A percentile compares a stretch with the other conserved stretches of the same genome.
phyloP scores from a whole-genome alignment of 169 alveolate species.

The Cryptosporidium sp. region DNA sequence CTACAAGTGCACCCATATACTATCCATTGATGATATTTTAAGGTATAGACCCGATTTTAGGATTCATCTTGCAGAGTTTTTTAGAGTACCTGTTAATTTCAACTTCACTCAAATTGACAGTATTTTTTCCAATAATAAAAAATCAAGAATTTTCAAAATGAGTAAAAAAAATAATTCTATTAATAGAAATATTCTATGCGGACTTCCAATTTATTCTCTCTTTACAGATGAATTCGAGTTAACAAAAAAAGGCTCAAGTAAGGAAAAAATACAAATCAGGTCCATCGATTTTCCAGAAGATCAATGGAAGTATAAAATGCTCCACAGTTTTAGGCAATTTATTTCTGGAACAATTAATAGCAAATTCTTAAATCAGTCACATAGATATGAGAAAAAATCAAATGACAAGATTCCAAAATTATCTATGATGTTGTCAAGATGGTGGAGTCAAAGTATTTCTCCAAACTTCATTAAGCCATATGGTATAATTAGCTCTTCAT shows the following conservation, averaged over 20 bases:
- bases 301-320: constrained; percentile 58
- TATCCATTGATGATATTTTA: constrained; percentile 42
- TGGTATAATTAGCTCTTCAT: constrained; percentile 63
- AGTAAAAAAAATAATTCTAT: constrained; percentile 11
- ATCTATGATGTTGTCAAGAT: constrained; percentile 55
- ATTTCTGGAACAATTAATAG: neutral
- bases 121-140: neutral
- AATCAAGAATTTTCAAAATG: constrained; percentile 27
- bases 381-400: neutral
- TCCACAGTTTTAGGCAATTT: constrained; percentile 55
- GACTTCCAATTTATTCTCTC: constrained; percentile 64
- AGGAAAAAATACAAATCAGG: constrained; percentile 25
- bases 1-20: constrained; percentile 63
- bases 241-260: neutral
- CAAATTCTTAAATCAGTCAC: neutral
- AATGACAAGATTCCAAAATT: constrained; percentile 37
- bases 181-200: constrained; percentile 52
- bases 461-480: constrained; percentile 64
- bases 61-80: constrained; percentile 48
- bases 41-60: constrained; percentile 62
- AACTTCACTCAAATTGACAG: constrained; percentile 46
- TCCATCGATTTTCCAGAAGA: constrained; percentile 50
- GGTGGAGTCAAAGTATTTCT: constrained; percentile 71
- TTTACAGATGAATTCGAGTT: constrained; percentile 67
- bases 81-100: constrained; percentile 42